Percentiles rank a stretch among this genome's conserved stretches.
These are phyloP conservation scores for Yamadazyma philogaea DNA, from an alignment of 805 yeast species.

Conservation along the genomic window DNA sequence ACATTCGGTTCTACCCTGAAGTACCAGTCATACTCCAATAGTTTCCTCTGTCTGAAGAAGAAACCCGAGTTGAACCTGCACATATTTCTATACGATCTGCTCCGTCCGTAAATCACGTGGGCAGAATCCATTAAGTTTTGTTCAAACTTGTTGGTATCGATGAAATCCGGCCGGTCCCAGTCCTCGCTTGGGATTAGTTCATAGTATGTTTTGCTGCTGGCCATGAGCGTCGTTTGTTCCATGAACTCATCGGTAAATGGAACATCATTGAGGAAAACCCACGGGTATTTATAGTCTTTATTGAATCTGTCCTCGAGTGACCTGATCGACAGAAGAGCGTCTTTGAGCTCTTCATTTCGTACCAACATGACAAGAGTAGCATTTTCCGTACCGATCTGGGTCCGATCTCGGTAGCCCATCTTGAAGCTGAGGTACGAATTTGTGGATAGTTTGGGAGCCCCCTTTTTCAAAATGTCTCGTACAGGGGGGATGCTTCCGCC, in stretches of 20 bases:
- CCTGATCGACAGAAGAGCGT: conserved; percentile 54
- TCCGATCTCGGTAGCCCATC: conserved; percentile 28
- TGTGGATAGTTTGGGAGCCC: conserved; percentile 25
- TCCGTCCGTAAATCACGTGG: conserved; percentile 43
- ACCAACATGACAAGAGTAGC: conserved; percentile 89
- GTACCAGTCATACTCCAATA: conserved; percentile 50
- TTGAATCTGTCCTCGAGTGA: conserved; percentile 45
- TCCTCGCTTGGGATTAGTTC: conserved; percentile 39
- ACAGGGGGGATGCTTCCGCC: neutral
- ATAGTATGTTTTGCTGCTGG: conserved; percentile 39
- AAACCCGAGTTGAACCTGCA: conserved; percentile 74
- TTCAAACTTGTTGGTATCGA: conserved; percentile 29
- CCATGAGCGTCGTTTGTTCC: conserved; percentile 43
- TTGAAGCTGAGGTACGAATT: conserved; percentile 24
- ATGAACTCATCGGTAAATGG: conserved; percentile 41
- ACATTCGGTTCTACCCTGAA: conserved; percentile 64
- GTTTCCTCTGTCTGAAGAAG: conserved; percentile 46
- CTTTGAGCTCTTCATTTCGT: conserved; percentile 72
- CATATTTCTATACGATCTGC: conserved; percentile 56
- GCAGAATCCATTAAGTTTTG: conserved; percentile 20
- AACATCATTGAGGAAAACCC: conserved; percentile 45
- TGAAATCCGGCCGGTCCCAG: conserved; percentile 40
- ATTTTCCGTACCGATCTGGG: conserved; percentile 57
- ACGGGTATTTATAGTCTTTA: conserved; percentile 37
- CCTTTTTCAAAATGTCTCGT: conserved; percentile 2